Base-by-base conservation (phyloP, 345 rosid species). In the Mangifera indica region DNA sequence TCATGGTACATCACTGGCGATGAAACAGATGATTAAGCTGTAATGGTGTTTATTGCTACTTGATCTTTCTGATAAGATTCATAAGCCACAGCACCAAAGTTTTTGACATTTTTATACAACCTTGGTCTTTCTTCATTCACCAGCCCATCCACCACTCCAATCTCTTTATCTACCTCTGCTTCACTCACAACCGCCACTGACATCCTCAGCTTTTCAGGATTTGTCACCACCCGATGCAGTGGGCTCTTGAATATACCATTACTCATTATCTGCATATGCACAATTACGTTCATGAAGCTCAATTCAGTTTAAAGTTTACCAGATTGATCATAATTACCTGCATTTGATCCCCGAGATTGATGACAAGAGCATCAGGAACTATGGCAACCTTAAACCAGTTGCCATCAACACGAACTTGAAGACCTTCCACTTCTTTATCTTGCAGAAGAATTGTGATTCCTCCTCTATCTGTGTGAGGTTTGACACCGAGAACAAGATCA, bases 311-410 rank as follows among this genome's bases (percentile, higher is more conserved):
- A 37, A 37, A 0, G 40, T 37, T 5, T 0, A 37, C 40, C 3
- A 37, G 10, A 37, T 37, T 10, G 11, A 46, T 46, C 12, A 49
- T 49, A 49, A 3, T 13, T 49, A 79, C 82, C 84, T 81, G 81
- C 72, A 79, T 76, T 77, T 84, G 85, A 72, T 87, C 88, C 3
- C 88, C 87, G 17, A 78, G 73, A 56, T 84, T 87, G 44, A 84
- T 37, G 25, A 84, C 81, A 56, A 84, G 84, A 57, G 84, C 84
- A 0, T 80, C 71, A 2, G 84, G 87, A 45, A 81, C 67, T 60
- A 78, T 68, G 0, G 89, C 87, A 75, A 80, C 79, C 6, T 24
- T 77, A 57, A 73, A 60, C 91, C 88, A 83, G 15, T 44, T 73
- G 20, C 52, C 79, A 61, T 82, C 83, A 45, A 77, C 72, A 15